Conservation (phyloP, 208 protist genomes). For the Borovskyia barvae region DNA sequence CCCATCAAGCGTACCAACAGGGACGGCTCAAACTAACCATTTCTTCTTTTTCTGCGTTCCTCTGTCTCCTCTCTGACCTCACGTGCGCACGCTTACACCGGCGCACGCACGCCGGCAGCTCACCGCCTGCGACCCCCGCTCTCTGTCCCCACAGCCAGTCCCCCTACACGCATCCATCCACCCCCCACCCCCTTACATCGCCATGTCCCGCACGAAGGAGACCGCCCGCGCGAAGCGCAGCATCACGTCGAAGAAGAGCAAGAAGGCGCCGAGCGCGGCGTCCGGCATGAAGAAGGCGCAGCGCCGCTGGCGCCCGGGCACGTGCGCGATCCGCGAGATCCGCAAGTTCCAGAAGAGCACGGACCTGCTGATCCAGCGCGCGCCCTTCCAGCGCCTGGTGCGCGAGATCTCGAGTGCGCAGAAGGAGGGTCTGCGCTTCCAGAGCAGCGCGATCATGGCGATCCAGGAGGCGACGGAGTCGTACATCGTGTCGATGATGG, state of each 20-base stretch:
- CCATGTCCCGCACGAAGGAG: conserved; percentile 98
- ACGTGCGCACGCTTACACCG: too few relatives aligned
- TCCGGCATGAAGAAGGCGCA: conserved; percentile 97
- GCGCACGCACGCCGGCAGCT: too few relatives aligned
- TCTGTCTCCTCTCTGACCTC: too few relatives aligned
- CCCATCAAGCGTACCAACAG: too few relatives aligned
- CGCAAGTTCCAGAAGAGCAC: conserved; percentile 84
- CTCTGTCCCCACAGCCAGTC: background rate
- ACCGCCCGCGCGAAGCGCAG: conserved; percentile 96
- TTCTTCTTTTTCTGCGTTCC: too few relatives aligned
- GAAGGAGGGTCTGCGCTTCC: conserved; percentile 86
- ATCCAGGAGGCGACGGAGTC: conserved; percentile 92
- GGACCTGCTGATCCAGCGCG: conserved; percentile 88
- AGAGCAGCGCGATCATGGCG: conserved; percentile 76
- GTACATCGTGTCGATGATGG: conserved; percentile 91
- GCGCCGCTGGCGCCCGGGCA: conserved; percentile 95
- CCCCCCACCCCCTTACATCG: background rate
- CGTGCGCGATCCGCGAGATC: conserved; percentile 98
- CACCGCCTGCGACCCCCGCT: too few relatives aligned
- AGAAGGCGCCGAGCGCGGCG: conserved; percentile 94
- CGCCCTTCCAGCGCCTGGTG: conserved; percentile 89
- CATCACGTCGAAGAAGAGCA: conserved; percentile 96
- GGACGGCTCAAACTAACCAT: too few relatives aligned
- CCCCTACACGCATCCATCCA: conserved; percentile 2
- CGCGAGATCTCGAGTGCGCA: conserved; percentile 76